These are phyloP conservation scores for Phlegmacium glaucopus DNA, from an alignment of 768 basidiomycete genomes.

Conservation along the genomic window DNA sequence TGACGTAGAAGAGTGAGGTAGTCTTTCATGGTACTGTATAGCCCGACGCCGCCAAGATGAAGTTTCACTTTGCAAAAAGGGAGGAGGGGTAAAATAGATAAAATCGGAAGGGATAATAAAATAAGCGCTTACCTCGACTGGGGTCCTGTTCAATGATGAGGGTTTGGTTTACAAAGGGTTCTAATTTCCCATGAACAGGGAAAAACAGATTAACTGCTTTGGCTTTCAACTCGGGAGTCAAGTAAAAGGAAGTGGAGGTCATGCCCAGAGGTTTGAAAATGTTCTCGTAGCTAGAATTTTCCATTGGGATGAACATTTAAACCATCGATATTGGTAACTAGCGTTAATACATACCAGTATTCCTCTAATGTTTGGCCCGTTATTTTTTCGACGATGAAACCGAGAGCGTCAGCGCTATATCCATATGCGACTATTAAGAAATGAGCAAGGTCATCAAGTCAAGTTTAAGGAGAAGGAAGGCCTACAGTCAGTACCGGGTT, in stretches of 20 bases:
- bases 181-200: slow-evolving; percentile 14
- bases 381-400: slow-evolving; percentile 27
- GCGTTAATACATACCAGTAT: slow-evolving; percentile 21
- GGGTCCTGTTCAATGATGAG: slow-evolving; percentile 24
- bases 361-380: slow-evolving; percentile 23
- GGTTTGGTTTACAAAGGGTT: slow-evolving; percentile 14
- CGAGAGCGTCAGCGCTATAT: slow-evolving; percentile 25
- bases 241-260: slow-evolving; percentile 22
- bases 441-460: no score
- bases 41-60: slow-evolving; percentile 23
- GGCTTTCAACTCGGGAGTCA: slow-evolving; percentile 21
- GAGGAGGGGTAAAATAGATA: neutral
- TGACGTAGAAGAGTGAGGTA: slow-evolving; percentile 25
- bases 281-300: slow-evolving; percentile 19
- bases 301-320: neutral
- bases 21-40: slow-evolving; percentile 24
- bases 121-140: slow-evolving; percentile 14
- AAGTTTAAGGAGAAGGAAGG: neutral
- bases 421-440: slow-evolving; percentile 32
- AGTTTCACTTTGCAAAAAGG: slow-evolving; percentile 10
- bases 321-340: neutral
- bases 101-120: slow-evolving; percentile 21
- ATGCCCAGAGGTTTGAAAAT: slow-evolving; percentile 29
- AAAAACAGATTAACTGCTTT: slow-evolving; percentile 16
- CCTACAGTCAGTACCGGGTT: slow-evolving; percentile 29